Conservation (phyloP, 2,329 filamentous ascomycete species). For the Didymella arachidicola region DNA sequence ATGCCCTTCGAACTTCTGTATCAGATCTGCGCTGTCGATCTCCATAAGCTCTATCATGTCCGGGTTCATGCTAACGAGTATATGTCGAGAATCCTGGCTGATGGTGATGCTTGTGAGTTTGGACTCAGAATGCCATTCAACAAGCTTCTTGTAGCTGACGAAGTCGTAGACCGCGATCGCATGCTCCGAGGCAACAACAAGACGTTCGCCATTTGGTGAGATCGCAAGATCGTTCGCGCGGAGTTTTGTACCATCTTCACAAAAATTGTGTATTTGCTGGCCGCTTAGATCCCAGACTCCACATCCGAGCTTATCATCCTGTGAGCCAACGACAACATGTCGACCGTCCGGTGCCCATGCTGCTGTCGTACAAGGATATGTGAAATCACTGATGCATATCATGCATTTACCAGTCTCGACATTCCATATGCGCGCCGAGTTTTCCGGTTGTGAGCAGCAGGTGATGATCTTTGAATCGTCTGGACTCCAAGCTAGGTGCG, state of each 20-base stretch:
- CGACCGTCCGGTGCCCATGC: conserved; percentile 85
- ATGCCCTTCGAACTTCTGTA: conserved; percentile 79
- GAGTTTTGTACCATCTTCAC: conserved; percentile 63
- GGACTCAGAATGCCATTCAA: conserved; percentile 73
- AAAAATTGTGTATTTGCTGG: conserved; percentile 69
- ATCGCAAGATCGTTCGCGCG: conserved; percentile 86
- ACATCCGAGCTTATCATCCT: conserved; percentile 49
- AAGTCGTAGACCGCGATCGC: conserved; percentile 85
- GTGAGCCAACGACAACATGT: conserved; percentile 74
- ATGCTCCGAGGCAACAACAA: conserved; percentile 78
- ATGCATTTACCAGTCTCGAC: conserved; percentile 60
- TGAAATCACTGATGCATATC: conserved; percentile 70
- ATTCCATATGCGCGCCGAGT: conserved; percentile 78
- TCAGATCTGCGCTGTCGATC: conserved; percentile 72
- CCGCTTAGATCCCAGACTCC: conserved; percentile 69
- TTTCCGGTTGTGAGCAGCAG: conserved; percentile 72
- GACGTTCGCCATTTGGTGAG: conserved; percentile 77
- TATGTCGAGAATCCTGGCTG: conserved; percentile 78
- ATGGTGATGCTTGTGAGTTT: conserved; percentile 82
- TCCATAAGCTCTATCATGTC: conserved; percentile 82
- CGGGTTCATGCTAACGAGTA: conserved; percentile 83
- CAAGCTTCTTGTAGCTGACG: conserved; percentile 74
- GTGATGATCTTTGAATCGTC: conserved; percentile 87
- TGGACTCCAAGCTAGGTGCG: conserved; percentile 88
- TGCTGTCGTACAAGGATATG: conserved; percentile 86